Conservation (phyloP, 2,329 filamentous ascomycete species). For the Penicillium janthinellum region DNA sequence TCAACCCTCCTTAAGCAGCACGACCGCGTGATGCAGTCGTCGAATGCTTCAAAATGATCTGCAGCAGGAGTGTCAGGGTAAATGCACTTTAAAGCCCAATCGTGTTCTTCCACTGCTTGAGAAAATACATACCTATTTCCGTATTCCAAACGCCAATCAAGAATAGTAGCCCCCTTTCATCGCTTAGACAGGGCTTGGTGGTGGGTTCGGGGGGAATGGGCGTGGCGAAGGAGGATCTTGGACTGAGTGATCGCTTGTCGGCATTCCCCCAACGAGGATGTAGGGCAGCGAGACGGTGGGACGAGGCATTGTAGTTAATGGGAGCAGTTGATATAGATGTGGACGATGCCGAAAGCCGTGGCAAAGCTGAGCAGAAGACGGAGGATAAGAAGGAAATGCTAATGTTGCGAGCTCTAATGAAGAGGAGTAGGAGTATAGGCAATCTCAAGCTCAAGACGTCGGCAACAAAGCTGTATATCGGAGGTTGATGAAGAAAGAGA, state of each 20-base stretch:
- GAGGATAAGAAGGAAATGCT: neutral
- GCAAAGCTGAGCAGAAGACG: neutral
- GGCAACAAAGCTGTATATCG: neutral
- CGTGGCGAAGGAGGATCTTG: conserved; percentile 30
- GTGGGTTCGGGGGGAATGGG: conserved; percentile 44
- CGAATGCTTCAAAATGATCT: neutral
- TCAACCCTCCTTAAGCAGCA: neutral
- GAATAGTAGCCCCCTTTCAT: neutral
- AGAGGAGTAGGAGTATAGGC: neutral
- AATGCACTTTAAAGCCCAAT: neutral
- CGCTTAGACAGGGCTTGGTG: conserved; percentile 41
- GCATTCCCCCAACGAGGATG: conserved; percentile 7
- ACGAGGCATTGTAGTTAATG: conserved; percentile 8
- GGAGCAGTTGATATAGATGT: neutral
- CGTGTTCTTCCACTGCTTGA: neutral
- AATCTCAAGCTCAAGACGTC: neutral
- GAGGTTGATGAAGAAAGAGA: conserved; percentile 1
- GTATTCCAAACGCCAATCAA: conserved; percentile 19
- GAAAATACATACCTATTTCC: conserved; percentile 14
- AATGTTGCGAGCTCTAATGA: neutral
- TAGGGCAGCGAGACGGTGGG: neutral
- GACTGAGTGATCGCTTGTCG: conserved; percentile 24
- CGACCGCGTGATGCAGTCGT: neutral
- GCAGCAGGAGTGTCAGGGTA: neutral
- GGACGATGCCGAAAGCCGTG: neutral